Percentiles rank a stretch among this genome's conserved stretches.
Conservation (phyloP, 305 asterid genomes). For the Lippia alba region DNA sequence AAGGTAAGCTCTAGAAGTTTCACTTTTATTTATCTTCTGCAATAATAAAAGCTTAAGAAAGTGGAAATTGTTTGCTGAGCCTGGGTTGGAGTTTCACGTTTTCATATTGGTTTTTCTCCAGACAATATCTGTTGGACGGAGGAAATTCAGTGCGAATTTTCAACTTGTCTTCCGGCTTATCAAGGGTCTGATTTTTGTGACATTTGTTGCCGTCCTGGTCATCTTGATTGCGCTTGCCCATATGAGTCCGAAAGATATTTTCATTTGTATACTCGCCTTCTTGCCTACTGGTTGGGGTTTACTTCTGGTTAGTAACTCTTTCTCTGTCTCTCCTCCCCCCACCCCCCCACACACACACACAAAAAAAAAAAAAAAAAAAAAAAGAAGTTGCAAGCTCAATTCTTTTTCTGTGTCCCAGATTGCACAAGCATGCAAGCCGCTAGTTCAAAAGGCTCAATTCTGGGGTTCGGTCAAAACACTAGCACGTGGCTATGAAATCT, state of each 20-base stretch:
- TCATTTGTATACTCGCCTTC: slow-evolving; percentile 86
- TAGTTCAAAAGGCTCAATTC: slow-evolving; percentile 65
- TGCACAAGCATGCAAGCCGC: slow-evolving; percentile 89
- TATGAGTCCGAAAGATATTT: slow-evolving; percentile 72
- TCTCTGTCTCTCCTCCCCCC: slow-evolving; percentile 1
- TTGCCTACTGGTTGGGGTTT: slow-evolving; percentile 96
- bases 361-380: too few species aligned
- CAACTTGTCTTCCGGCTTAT: slow-evolving; percentile 85
- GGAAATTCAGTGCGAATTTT: slow-evolving; percentile 82
- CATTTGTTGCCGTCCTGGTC: slow-evolving; percentile 68
- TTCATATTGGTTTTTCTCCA: slow-evolving; percentile 39
- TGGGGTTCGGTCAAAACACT: slow-evolving; percentile 87
- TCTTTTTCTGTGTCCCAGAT: slow-evolving; percentile 43
- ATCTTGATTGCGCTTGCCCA: slow-evolving; percentile 66
- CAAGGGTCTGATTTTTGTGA: slow-evolving; percentile 78
- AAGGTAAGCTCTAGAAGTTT: slow-evolving; percentile 53
- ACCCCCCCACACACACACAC: too few species aligned
- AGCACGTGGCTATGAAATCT: slow-evolving; percentile 85
- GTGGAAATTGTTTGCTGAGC: neutral
- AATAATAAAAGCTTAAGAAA: neutral
- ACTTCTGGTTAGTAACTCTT: slow-evolving; percentile 67
- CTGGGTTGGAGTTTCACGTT: slow-evolving; percentile 6
- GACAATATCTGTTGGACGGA: slow-evolving; percentile 87
- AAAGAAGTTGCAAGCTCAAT: neutral
- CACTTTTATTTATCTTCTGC: neutral